Percentiles rank a stretch among this genome's conserved stretches.
phyloP scores from a whole-genome alignment of 2,329 filamentous ascomycete genomes.

The Penicillium sp. region DNA sequence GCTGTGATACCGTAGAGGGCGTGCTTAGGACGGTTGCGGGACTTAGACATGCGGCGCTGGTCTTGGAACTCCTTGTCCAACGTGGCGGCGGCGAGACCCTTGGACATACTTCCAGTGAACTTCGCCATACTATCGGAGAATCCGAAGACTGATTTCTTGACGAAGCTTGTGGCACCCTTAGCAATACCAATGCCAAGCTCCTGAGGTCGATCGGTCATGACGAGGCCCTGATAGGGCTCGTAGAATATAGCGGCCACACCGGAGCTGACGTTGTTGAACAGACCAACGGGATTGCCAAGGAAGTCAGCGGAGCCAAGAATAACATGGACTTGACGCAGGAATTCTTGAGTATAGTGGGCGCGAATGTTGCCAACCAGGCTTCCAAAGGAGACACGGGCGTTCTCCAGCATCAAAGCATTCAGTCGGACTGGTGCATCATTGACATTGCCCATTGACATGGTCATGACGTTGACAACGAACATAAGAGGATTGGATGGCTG shows the following conservation, averaged over 20 bases:
- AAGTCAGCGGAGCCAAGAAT: conserved; percentile 97
- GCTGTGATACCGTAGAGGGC: conserved; percentile 94
- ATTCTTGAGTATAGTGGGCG: conserved; percentile 95
- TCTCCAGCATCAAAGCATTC: conserved; percentile 92
- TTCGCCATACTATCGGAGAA: conserved; percentile 97
- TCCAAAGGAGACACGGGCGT: conserved; percentile 83
- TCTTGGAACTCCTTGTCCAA: conserved; percentile 99
- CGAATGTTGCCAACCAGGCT: conserved; percentile 82
- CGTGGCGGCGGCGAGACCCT: conserved; percentile 90
- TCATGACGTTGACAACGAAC: conserved; percentile 98
- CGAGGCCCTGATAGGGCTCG: conserved; percentile 95
- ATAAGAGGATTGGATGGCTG: conserved; percentile 90
- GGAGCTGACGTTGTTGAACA: conserved; percentile 98
- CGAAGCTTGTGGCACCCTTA: conserved; percentile 92
- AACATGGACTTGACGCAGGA: conserved; percentile 92
- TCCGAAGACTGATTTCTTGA: conserved; percentile 98
- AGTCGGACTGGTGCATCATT: conserved; percentile 94
- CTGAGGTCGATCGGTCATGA: conserved; percentile 92
- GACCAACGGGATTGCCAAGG: conserved; percentile 90
- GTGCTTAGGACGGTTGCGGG: conserved; percentile 93
- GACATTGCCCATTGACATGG: conserved; percentile 98
- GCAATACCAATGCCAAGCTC: conserved; percentile 93
- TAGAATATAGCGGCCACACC: conserved; percentile 98
- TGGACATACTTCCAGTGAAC: conserved; percentile 94
- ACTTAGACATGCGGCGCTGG: conserved; percentile 85